Conservation (phyloP, 192 early-diverging fungal species). For the Podila clonocystis region DNA sequence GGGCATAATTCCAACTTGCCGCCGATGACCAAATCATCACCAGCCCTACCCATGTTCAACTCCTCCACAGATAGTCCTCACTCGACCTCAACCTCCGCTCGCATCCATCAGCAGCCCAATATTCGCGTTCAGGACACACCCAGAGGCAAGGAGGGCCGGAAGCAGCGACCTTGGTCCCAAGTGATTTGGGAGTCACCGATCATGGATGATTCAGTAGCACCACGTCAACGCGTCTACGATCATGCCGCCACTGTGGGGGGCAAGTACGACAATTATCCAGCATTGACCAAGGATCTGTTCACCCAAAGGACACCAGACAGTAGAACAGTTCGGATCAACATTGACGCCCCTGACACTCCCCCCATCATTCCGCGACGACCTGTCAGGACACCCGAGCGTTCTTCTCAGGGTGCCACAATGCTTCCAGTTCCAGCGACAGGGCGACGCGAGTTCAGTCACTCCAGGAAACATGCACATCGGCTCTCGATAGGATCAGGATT, state of each 20-base stretch:
- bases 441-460: conserved; percentile 22
- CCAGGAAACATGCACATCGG: conserved; percentile 15
- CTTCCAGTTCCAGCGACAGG: background rate
- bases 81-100: conserved; percentile 10
- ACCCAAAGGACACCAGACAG: conserved; percentile 1
- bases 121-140: background rate
- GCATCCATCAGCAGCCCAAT: background rate
- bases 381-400: background rate
- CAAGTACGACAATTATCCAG: conserved; percentile 11
- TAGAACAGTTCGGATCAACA: conserved; percentile 35
- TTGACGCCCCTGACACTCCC: conserved; percentile 5
- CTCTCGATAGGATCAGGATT: conserved; percentile 36
- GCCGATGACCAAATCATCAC: conserved; percentile 6
- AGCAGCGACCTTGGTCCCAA: conserved; percentile 39
- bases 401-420: background rate
- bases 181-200: conserved; percentile 44
- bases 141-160: background rate
- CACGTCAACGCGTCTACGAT: background rate
- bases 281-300: conserved; percentile 24
- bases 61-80: background rate
- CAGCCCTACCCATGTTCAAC: background rate
- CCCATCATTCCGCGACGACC: background rate
- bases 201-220: conserved; percentile 4
- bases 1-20: background rate
- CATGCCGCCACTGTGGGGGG: conserved; percentile 2